Percentiles rank a stretch among this genome's conserved stretches.
These are phyloP conservation scores for Yamadazyma sp. DNA, from an alignment of 1,139 yeast species.

Conservation along the genomic window DNA sequence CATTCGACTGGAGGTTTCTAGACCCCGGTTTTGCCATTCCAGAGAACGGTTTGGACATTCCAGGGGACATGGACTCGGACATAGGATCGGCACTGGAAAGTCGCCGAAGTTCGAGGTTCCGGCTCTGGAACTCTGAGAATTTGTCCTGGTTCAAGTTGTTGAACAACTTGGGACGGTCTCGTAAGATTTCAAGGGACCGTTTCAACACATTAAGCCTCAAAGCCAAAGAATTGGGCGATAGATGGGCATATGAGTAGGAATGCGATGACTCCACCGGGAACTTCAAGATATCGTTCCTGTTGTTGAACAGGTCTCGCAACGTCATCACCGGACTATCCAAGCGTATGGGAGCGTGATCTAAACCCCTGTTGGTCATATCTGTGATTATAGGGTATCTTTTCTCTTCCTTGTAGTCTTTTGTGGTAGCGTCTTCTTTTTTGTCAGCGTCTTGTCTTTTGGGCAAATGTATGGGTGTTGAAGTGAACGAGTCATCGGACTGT, in stretches of 20 bases:
- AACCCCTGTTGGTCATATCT: background rate
- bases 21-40: background rate
- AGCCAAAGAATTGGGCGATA: conserved; percentile 78
- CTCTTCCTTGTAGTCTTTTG: background rate
- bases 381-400: background rate
- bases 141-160: conserved; percentile 14
- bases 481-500: conserved; percentile 12
- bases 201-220: conserved; percentile 72
- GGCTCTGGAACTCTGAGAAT: conserved; percentile 2
- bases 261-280: conserved; percentile 82
- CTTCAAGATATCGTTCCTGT: conserved; percentile 28
- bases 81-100: background rate
- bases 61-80: too few species aligned
- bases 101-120: background rate
- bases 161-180: conserved; percentile 60
- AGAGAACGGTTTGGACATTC: background rate
- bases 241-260: conserved; percentile 80
- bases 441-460: conserved; percentile 12
- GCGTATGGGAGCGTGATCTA: conserved; percentile 2
- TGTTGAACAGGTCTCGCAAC: conserved; percentile 14
- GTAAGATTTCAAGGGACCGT: conserved; percentile 69
- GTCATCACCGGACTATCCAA: conserved; percentile 17
- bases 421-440: background rate
- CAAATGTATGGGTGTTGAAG: conserved; percentile 8
- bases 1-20: conserved; percentile 42